Conservation (phyloP, 306 rosid genomes). For the Argentina anserina region DNA sequence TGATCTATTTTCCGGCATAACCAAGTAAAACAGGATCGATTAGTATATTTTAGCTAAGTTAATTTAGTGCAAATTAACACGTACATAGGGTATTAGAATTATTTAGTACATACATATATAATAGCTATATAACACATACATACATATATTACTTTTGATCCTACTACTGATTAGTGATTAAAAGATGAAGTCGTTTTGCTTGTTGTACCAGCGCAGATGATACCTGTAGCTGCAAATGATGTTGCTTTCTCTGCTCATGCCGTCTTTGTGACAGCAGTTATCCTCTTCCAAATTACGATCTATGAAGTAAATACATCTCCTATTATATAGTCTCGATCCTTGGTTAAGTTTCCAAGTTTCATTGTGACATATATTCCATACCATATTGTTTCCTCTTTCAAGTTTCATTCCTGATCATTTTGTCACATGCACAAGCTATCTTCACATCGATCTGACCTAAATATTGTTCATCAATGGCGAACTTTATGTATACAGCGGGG, state of each 20-base stretch:
- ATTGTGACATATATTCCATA: too few species aligned
- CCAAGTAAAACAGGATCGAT: too few species aligned
- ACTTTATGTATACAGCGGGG: constrained; percentile 55
- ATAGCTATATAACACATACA: too few species aligned
- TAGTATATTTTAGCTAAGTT: too few species aligned
- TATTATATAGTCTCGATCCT: neutral
- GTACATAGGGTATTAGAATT: too few species aligned
- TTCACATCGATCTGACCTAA: neutral
- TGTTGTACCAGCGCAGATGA: constrained; percentile 57
- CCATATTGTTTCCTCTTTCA: too few species aligned
- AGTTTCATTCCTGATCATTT: neutral
- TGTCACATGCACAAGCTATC: neutral
- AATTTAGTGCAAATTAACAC: neutral
- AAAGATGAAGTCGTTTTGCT: neutral
- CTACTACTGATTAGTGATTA: too few species aligned
- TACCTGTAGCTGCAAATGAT: constrained; percentile 93
- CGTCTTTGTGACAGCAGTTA: constrained; percentile 63
- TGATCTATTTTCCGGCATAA: neutral
- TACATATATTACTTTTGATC: too few species aligned
- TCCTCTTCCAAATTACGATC: constrained; percentile 63
- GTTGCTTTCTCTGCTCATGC: constrained; percentile 88
- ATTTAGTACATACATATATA: too few species aligned
- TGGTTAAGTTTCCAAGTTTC: neutral
- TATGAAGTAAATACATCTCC: constrained; percentile 43
- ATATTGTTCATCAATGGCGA: neutral